Evolutionary conservation across 2,329 filamentous ascomycete genomes (phyloP), one percentile per base, ranked within the genome.

Genomic region (Scleromitrula shiraiana): DNA sequence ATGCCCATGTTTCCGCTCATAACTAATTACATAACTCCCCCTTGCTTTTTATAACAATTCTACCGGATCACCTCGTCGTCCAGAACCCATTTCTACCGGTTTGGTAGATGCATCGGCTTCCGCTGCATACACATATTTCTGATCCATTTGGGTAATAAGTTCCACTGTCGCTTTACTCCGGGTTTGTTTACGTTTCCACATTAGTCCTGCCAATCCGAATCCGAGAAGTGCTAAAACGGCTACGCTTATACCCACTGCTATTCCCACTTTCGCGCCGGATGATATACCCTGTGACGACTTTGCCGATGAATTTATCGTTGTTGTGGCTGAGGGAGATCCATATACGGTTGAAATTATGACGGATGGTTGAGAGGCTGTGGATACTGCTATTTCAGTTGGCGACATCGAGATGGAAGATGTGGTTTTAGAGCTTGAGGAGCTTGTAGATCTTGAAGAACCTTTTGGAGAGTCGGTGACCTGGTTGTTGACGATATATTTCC

Each of bases 401-500:
- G 7, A n/a, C n/a, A n/a, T 10, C 2, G 15, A 15, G 14, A 12
- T 23, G 1, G 3, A 2, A 27, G 17, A 27, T 14, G 22, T 10
- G 26, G 17, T 17, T 7, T 35, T 29, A 12, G 22, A 23, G 29
- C 12, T 42, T 27, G 32, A 40, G 7, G 45, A 27, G 14, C 23
- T 15, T 10, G 20, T 29, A 15, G 24, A 32, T 14, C 23, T 24
- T 12, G 17, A 36, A 22, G 22, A 22, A 30, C 17, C 2, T 15
- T 8, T 29, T 22, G 38, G 14, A 15, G 22, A 36, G 27, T 48
- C 45, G 9, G 45, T 32, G 7, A 48, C 45, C 33, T 38, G 41
- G 24, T 38, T 38, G 7, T 49, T 45, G 12, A 49, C 46, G 12
- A 49, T 39, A 15, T 39, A 45, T 15, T 45, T 44, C 8, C 41